phyloP scores from a whole-genome alignment of 495 filamentous ascomycete genomes.

The Penicillium coffeae region DNA sequence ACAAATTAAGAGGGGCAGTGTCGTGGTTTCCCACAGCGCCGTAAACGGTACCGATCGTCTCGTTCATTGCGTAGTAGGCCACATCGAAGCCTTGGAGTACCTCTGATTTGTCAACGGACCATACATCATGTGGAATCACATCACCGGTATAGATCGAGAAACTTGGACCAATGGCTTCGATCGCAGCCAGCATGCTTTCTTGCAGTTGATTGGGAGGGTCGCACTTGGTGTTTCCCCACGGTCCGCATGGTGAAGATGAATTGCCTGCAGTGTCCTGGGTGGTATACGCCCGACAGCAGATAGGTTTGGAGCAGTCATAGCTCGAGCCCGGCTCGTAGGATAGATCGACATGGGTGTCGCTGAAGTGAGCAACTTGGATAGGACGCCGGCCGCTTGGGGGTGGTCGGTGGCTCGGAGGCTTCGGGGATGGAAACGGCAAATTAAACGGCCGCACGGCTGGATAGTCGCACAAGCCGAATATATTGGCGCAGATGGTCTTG shows the following conservation, averaged over 20 bases:
- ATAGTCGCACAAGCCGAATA: constrained; percentile 48
- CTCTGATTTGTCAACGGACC: constrained; percentile 29
- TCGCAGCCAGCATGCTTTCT: constrained; percentile 50
- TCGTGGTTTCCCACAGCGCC: constrained; percentile 56
- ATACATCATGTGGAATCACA: constrained; percentile 28
- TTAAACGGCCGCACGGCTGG: constrained; percentile 40
- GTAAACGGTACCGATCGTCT: constrained; percentile 39
- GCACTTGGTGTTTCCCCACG: constrained; percentile 47
- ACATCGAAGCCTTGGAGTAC: constrained; percentile 40
- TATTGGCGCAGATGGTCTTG: constrained; percentile 42
- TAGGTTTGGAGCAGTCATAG: constrained; percentile 50
- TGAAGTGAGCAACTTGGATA: constrained; percentile 52
- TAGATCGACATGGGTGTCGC: constrained; percentile 53
- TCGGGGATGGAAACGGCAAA: constrained; percentile 42
- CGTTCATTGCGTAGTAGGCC: constrained; percentile 35
- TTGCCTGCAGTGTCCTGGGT: constrained; percentile 39
- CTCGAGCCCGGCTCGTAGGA: constrained; percentile 48
- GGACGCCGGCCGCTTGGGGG: constrained; percentile 41
- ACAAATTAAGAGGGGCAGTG: constrained; percentile 47
- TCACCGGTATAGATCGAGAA: constrained; percentile 34
- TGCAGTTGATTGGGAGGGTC: constrained; percentile 49
- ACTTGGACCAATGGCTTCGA: constrained; percentile 25
- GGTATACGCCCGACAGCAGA: constrained; percentile 52
- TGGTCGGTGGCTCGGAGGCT: constrained; percentile 36
- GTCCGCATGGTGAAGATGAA: constrained; percentile 41